These are phyloP conservation scores for Colletotrichum abscissum DNA, from an alignment of 2,329 filamentous ascomycete species.

Conservation along the genomic window DNA sequence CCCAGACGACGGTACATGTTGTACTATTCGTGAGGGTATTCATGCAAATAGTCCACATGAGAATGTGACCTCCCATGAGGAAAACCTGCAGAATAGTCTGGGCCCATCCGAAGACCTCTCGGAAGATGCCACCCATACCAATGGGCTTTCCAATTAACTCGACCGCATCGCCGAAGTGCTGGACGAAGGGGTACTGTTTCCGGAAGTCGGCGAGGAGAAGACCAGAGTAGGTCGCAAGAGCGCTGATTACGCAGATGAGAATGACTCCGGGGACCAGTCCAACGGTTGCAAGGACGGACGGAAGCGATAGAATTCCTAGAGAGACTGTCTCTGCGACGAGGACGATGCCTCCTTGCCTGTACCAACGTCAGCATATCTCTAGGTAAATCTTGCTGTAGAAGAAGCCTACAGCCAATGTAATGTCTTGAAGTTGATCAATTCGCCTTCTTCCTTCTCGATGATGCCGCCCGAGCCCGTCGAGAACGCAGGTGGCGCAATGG, in stretches of 20 bases:
- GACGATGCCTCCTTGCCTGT: slow-evolving; percentile 57
- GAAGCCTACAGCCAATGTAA: slow-evolving; percentile 50
- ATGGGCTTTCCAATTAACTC: slow-evolving; percentile 61
- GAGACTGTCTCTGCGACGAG: slow-evolving; percentile 58
- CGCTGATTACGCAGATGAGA: slow-evolving; percentile 74
- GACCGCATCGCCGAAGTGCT: slow-evolving; percentile 74
- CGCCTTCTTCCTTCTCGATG: slow-evolving; percentile 19
- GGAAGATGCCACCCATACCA: slow-evolving; percentile 63
- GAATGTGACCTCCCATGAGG: slow-evolving; percentile 74
- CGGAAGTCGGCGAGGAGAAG: slow-evolving; percentile 73
- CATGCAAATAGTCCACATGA: slow-evolving; percentile 76
- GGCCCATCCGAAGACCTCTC: slow-evolving; percentile 68
- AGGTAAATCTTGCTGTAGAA: fast-evolving
- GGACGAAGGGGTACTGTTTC: slow-evolving; percentile 74
- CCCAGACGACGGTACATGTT: slow-evolving; percentile 73
- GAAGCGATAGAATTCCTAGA: slow-evolving; percentile 74
- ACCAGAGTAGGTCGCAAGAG: slow-evolving; percentile 75
- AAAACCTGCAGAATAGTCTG: slow-evolving; percentile 75
- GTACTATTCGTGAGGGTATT: slow-evolving; percentile 71
- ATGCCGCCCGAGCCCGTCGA: slow-evolving; percentile 3
- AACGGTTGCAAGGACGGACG: slow-evolving; percentile 77
- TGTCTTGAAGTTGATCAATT: slow-evolving; percentile 49
- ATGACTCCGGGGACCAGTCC: slow-evolving; percentile 80
- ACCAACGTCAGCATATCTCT: neutral
- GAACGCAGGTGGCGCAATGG: neutral